These are phyloP conservation scores for Leccinellum luteum DNA, from an alignment of 768 basidiomycete species.

Conservation along the genomic window DNA sequence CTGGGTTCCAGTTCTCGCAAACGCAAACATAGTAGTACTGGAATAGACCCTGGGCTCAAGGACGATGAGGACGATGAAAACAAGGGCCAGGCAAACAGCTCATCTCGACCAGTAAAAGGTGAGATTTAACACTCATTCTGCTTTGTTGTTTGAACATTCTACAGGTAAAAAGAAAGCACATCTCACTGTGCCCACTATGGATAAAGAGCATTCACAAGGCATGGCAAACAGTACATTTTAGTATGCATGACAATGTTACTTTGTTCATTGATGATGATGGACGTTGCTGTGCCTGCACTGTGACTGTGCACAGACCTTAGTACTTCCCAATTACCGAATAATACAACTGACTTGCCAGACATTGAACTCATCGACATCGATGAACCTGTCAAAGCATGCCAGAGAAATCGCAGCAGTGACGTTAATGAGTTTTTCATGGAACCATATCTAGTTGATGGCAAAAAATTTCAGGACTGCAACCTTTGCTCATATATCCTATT, in stretches of 20 bases:
- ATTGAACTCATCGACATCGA: neutral
- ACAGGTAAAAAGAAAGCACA: neutral
- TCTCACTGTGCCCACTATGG: neutral
- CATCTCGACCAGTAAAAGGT: neutral
- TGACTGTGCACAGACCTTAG: neutral
- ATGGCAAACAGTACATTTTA: neutral
- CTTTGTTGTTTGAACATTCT: neutral
- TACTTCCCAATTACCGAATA: neutral
- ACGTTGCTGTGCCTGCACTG: neutral
- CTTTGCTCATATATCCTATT: neutral
- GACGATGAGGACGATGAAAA: neutral
- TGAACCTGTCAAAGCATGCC: neutral
- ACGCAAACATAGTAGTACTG: neutral
- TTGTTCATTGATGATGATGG: no score
- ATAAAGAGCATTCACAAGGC: neutral
- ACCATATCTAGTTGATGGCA: neutral
- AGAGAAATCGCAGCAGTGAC: neutral
- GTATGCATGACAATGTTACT: neutral
- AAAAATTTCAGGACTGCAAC: neutral
- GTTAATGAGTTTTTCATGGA: neutral
- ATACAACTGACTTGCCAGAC: neutral
- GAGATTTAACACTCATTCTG: neutral
- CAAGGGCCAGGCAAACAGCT: neutral
- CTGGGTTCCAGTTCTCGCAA: neutral
- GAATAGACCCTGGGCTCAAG: neutral